These are phyloP conservation scores for Suillus plorans DNA, from an alignment of 768 basidiomycete genomes.

Conservation along the genomic window DNA sequence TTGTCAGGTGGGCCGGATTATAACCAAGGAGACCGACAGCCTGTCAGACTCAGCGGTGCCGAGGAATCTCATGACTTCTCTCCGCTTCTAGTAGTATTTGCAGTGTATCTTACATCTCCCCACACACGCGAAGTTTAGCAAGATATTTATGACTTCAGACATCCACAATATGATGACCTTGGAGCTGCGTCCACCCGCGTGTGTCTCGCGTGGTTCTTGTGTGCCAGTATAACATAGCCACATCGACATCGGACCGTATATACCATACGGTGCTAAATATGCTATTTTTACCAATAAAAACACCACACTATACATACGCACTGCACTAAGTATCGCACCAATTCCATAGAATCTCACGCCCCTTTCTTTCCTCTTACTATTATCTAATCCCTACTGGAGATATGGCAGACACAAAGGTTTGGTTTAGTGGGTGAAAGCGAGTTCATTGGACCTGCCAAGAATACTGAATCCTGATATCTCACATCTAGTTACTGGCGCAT, in stretches of 20 bases:
- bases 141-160: too few species aligned
- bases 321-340: neutral
- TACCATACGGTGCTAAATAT: neutral
- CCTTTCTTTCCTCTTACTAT: neutral
- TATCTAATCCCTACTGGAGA: neutral
- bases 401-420: neutral
- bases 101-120: too few species aligned
- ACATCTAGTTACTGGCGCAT: slow-evolving; percentile 32
- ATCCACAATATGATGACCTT: too few species aligned
- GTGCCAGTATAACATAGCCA: neutral
- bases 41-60: too few species aligned
- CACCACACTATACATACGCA: neutral
- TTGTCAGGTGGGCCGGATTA: neutral
- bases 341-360: neutral
- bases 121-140: neutral
- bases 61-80: too few species aligned
- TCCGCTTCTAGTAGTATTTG: too few species aligned
- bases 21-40: too few species aligned
- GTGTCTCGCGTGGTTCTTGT: too few species aligned
- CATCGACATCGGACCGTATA: neutral
- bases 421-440: neutral
- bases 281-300: neutral
- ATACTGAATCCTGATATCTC: neutral
- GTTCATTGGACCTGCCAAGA: neutral
- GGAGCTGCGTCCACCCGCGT: too few species aligned